phyloP scores from a whole-genome alignment of 2,329 filamentous ascomycete species.

The Alternaria conjuncta region DNA sequence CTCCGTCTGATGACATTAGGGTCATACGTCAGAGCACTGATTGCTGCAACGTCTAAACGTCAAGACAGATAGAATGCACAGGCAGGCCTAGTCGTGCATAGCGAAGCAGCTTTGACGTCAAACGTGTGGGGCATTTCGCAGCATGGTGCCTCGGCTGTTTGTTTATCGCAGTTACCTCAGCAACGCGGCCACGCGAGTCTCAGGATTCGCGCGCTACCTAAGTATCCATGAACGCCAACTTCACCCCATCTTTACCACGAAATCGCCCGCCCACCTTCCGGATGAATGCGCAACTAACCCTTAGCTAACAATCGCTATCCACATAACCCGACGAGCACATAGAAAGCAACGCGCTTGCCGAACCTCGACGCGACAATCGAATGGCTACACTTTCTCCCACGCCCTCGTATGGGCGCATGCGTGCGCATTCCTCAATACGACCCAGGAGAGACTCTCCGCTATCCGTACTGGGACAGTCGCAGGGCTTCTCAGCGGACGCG shows the following conservation, averaged over 20 bases:
- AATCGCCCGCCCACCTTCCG: constrained; percentile 34
- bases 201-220: constrained; percentile 27
- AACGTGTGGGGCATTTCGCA: not conserved
- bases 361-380: constrained; percentile 20
- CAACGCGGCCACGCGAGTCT: constrained; percentile 35
- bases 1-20: not conserved
- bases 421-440: constrained; percentile 43
- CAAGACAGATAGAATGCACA: not conserved
- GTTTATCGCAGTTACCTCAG: constrained; percentile 29
- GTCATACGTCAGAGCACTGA: not conserved
- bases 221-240: constrained; percentile 19
- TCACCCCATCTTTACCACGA: constrained; percentile 46
- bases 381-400: constrained; percentile 52
- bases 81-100: not conserved
- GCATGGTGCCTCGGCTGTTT: constrained; percentile 10
- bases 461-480: constrained; percentile 51
- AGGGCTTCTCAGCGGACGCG: constrained; percentile 55
- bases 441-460: constrained; percentile 56
- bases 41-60: not conserved
- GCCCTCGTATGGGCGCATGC: constrained; percentile 49
- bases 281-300: constrained; percentile 50
- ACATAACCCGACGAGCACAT: constrained; percentile 25
- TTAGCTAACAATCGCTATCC: constrained; percentile 49
- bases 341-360: constrained; percentile 27
- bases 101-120: not conserved